These are phyloP conservation scores for Leishmania amazonensis DNA, from an alignment of 208 protist species.

Conservation along the genomic window DNA sequence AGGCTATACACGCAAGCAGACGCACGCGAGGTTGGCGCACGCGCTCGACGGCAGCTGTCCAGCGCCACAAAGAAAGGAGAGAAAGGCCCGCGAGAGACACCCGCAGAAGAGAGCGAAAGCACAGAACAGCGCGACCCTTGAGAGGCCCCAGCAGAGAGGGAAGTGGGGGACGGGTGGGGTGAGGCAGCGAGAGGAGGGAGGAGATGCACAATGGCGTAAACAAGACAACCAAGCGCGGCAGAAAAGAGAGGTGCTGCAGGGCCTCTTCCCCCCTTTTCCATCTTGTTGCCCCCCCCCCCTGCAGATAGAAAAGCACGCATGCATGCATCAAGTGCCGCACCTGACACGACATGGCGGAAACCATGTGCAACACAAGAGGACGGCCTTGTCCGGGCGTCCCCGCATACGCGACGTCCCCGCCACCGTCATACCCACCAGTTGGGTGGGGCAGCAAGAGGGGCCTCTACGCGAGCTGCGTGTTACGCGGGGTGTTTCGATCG, in stretches of 20 bases:
- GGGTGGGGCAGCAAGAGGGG: not conserved
- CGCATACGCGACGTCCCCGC: not conserved
- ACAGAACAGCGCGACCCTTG: not conserved
- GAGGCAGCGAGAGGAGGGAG: not conserved
- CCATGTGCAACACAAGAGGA: not conserved
- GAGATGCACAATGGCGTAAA: not conserved
- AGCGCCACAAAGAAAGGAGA: not conserved
- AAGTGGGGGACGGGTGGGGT: not conserved
- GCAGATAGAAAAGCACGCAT: not conserved
- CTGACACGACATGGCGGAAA: not conserved
- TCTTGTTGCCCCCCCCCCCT: not conserved
- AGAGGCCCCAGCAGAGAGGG: not conserved
- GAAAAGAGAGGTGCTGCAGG: not conserved
- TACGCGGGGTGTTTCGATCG: not conserved
- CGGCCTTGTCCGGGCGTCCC: not conserved
- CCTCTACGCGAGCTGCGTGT: not conserved
- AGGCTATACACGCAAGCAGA: slow-evolving; percentile 4
- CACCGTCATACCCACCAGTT: not conserved
- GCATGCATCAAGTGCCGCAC: not conserved
- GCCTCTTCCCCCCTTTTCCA: not conserved
- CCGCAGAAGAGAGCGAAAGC: slow-evolving; percentile 18
- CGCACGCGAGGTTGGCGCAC: not conserved
- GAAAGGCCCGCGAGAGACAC: not conserved
- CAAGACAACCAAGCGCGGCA: not conserved
- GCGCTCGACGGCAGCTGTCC: not conserved